Evolutionary conservation across 2,329 filamentous ascomycete species (phyloP), one percentile per base, ranked within the genome.

Genomic region (Trichoderma hamatum): DNA sequence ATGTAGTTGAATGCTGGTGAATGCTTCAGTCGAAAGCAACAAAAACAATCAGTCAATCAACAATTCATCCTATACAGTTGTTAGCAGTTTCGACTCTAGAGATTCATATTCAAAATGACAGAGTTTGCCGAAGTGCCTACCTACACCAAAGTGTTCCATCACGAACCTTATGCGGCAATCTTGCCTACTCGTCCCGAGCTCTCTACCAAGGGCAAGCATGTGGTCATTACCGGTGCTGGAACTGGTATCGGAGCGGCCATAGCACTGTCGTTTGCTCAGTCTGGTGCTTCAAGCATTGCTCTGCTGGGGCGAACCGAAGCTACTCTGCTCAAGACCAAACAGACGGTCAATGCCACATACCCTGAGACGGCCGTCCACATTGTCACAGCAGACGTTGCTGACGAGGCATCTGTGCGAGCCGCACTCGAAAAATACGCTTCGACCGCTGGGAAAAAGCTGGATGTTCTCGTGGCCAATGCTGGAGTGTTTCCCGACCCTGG

Each of bases 201-300:
- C 6, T 81, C 77, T 0, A 78, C 80, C n/a, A 76, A 74, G 21
- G 79, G 80, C 5, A 76, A 76, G 30, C 87, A 83, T 21, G 87
- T 89, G 10, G 80, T 92, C 19, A 88, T 92, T 75, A 90, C 88
- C 3, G 90, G 90, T 28, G 89, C 85, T 13, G 86, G 86, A 4
- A 85, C 84, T 1, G 88, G 89, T 28, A 86, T 92, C 56, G 89
- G 89, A 1, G 86, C 87, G 65, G 85, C 87, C 1, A 85, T 90
- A 11, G 89, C 89, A 5, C 82, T 84, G 62, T 81, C 88, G 51
- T 92, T 84, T 72, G 77, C 80, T 19, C 70, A 74, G 11, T 84
- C 84, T 0, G 78, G 78, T 0, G 78, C 82, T 13, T 65, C 74
- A 13, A 76, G 76, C 13, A 72, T 85, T 30, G 78, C 80, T 52